Percentiles rank a stretch among this genome's conserved stretches.
Evolutionary conservation across 805 yeast genomes (phyloP).

Genomic region (Ogataea kodamae): DNA sequence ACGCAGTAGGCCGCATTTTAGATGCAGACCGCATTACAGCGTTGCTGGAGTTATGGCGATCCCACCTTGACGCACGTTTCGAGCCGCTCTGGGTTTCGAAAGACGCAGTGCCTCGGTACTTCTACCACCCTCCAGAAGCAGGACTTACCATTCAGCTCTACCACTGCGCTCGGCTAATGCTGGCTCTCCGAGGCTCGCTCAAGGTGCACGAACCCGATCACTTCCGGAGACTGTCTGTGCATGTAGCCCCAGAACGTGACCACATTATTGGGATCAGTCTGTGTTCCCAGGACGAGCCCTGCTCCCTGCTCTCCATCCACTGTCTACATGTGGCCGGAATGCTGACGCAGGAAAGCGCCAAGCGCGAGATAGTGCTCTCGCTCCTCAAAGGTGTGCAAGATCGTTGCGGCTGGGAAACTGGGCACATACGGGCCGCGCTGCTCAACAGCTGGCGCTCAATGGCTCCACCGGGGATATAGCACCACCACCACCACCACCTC

Average conservation of each 20-base stretch:
- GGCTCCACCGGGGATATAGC: too few relatives aligned
- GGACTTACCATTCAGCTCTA: conserved; percentile 14
- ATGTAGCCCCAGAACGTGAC: conserved; percentile 7
- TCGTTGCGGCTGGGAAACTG: background rate
- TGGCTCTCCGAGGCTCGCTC: conserved; percentile 8
- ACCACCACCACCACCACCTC: too few relatives aligned
- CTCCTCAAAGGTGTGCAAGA: background rate
- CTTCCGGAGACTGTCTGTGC: conserved; percentile 1
- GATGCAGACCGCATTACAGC: conserved; percentile 7
- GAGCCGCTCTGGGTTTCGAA: conserved; percentile 11
- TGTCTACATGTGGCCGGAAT: conserved; percentile 14
- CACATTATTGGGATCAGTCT: conserved; percentile 14
- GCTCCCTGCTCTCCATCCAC: conserved; percentile 10
- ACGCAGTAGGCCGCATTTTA: conserved; percentile 1
- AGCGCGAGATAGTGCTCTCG: conserved; percentile 4
- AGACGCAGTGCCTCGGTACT: conserved; percentile 7
- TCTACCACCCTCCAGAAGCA: conserved; percentile 12
- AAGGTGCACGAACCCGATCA: conserved; percentile 1
- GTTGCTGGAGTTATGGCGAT: conserved; percentile 9
- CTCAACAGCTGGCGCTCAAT: background rate
- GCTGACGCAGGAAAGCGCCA: conserved; percentile 7
- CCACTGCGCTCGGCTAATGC: conserved; percentile 11
- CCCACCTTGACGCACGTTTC: conserved; percentile 10
- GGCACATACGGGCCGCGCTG: background rate
- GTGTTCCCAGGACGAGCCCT: conserved; percentile 13